Base-by-base conservation (phyloP, 2,329 filamentous ascomycete species). In the Xylaria sp. region DNA sequence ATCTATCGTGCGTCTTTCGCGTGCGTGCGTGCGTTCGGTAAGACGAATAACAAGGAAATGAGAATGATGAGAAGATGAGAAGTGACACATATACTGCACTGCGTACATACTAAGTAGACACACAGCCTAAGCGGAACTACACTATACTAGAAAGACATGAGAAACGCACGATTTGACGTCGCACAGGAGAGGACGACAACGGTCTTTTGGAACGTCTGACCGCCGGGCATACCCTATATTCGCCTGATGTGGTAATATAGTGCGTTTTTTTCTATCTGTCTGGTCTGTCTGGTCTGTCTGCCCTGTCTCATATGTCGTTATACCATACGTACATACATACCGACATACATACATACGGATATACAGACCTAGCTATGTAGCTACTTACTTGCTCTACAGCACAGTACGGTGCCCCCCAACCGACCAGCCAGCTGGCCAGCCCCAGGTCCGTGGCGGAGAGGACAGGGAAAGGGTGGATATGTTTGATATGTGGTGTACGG, bases 201-300 rank as follows among this genome's bases (percentile, higher is more conserved):
- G 44, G 54, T 27, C 37, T 25, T 35, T 42, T 32, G 53, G 54
- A 51, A 64, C 62, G 62, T 59, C 62, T 59, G 62, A 64, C 54
- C 62, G 48, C 50, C 55, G 54, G 55, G 54, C n/a, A 59, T 18
- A 5, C 16, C 40, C 16, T 44, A 44, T 60, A 65, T 44, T n/a
- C 47, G 35, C 63, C 63, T 65, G 63, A 65, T 65, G 21, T 59
- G 35, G 44, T 23, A 50, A 51, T 25, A 48, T 13, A 5, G 37
- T 27, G 60, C 35, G 51, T n/a, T n/a, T 42, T n/a, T 40, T n/a
- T 50, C 29, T 54, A 10, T 50, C 23, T 27, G 29, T 21, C 51
- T 55, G 12, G 6, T 29, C 5, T 27, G 44, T 47, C 44, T 12
- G 42, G 42, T 44, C 42, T n/a, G 3, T 44, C 18, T 50, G n/a